Percentiles rank a stretch among this genome's conserved stretches.
Conservation (phyloP, 768 basidiomycete genomes). For the Paxillus involutus region DNA sequence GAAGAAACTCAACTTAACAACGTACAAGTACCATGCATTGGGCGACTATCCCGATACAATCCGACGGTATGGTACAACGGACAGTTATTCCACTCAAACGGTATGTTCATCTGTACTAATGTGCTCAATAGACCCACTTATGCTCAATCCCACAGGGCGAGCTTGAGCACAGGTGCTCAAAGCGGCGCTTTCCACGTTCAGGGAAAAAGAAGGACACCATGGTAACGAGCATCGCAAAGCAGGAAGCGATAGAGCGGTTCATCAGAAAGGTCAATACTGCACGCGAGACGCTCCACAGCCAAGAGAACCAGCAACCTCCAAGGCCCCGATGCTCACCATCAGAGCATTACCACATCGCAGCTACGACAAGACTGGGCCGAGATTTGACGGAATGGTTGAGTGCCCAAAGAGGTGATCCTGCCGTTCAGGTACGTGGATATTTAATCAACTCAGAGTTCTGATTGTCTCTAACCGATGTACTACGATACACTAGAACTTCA, state of each 20-base stretch:
- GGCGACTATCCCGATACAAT: conserved; percentile 7
- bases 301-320: background rate
- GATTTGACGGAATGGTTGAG: too few species aligned
- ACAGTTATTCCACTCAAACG: too few species aligned
- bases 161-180: conserved; percentile 36
- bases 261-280: conserved; percentile 11
- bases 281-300: background rate
- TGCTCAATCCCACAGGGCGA: too few species aligned
- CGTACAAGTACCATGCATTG: conserved; percentile 8
- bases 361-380: too few species aligned
- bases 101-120: conserved; percentile 20
- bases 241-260: conserved; percentile 14
- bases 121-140: too few species aligned
- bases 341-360: too few species aligned
- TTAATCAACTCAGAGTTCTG: too few species aligned
- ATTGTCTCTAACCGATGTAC: too few species aligned
- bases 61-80: conserved; percentile 27
- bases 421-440: too few species aligned
- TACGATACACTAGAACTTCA: too few species aligned
- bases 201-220: conserved; percentile 30
- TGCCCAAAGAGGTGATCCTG: too few species aligned
- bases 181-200: conserved; percentile 34
- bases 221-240: conserved; percentile 31
- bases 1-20: conserved; percentile 4
- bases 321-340: background rate